Evolutionary conservation across 345 rosid species (phyloP), one percentile per base, ranked within the genome.

Genomic region (Odontarrhena argentea): DNA sequence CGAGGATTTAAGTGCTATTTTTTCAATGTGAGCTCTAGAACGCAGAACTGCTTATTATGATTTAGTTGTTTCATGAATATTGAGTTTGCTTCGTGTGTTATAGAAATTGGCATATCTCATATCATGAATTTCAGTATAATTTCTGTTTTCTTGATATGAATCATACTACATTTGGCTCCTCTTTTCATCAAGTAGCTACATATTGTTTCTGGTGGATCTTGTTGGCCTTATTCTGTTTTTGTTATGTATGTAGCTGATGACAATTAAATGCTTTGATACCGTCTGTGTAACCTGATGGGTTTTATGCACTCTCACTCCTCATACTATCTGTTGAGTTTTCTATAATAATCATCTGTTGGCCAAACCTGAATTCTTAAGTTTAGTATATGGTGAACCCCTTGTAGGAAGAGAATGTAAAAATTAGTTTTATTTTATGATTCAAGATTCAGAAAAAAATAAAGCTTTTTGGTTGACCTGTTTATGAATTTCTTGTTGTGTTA

Each of bases 391-490:
- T 2, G 92, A 85, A 66, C 90, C 87, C 28, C 74, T 68, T 50
- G 88, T 86, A 76, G 89, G 86, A 65, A 86, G 85, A 55, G 89
- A 77, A 34, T 82, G 84, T 92, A 85, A 69, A 76, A 89, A 66
- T 10, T 50, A 3, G 62, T 24, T 34, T 24, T 40, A 11, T 3
- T 9, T 22, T 56, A 18, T 37, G 32, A 40, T 37, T 38, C 10
- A 56, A 30, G 22, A 56, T 13, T 5, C 13, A 11, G 9, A 22
- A 7, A 56, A 2, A 54, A 54, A 7, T 1, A 34, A 34, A 35
- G 15, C 10, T 11, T 4, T 18, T 55, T 36, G 8, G 43, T 25
- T 60, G 26, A 42, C 12, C 14, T 55, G 1, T 32, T 50, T 43
- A 3, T 36, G 40, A 2, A 8, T 9, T 8, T 38, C 1, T 38